phyloP scores from a whole-genome alignment of 805 yeast species.

The Spathaspora hagerdaliae region DNA sequence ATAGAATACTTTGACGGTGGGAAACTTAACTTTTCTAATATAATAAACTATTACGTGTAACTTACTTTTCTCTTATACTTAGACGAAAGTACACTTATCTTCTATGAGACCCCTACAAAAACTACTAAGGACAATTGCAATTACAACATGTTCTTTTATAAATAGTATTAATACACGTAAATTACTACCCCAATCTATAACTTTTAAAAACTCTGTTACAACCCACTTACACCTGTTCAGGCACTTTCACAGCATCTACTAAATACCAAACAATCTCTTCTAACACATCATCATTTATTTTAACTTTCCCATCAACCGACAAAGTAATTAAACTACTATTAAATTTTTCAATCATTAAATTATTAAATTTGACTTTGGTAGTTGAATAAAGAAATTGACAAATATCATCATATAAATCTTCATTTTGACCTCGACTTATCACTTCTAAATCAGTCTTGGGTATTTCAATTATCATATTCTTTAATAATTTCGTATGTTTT shows the following conservation, averaged over 20 bases:
- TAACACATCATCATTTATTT: constrained; percentile 7
- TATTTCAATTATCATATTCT: constrained; percentile 18
- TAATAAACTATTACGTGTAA: too few relatives aligned
- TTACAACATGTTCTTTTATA: too few relatives aligned
- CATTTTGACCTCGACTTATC: constrained; percentile 2
- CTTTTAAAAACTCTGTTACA: not conserved
- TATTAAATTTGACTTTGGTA: constrained; percentile 18
- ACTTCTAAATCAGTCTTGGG: constrained; percentile 15
- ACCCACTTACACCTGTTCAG: not conserved
- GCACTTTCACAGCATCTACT: constrained; percentile 5
- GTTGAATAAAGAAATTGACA: constrained; percentile 15
- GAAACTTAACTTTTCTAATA: too few relatives aligned
- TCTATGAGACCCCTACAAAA: too few relatives aligned
- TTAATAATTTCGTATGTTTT: constrained; percentile 13
- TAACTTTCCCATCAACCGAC: constrained; percentile 20
- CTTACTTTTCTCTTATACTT: too few relatives aligned
- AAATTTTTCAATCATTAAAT: constrained; percentile 17
- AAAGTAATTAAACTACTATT: constrained; percentile 15
- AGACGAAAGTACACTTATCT: too few relatives aligned
- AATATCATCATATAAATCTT: constrained; percentile 12
- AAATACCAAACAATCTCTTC: constrained; percentile 6
- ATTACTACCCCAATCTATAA: too few relatives aligned
- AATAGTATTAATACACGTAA: too few relatives aligned
- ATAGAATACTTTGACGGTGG: too few relatives aligned
- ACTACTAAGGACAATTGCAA: too few relatives aligned